Evolutionary conservation across 73 alveolate species (phyloP).

Genomic region (Blepharisma japonicum): DNA sequence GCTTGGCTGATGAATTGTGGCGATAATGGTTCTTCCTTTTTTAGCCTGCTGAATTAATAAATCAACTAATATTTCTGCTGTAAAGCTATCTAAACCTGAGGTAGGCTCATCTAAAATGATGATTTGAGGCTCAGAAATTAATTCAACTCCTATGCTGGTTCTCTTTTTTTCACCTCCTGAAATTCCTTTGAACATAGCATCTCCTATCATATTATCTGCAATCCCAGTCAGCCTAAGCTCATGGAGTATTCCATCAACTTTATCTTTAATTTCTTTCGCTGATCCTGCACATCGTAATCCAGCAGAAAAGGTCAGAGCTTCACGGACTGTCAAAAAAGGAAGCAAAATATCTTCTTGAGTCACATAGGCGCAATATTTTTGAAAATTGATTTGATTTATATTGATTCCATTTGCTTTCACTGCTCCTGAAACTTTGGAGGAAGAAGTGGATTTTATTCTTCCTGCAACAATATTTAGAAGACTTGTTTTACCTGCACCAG

Average conservation of each 20-base stretch:
- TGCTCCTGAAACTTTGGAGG: too few species aligned
- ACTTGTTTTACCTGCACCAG: conserved; percentile 40
- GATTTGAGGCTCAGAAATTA: conserved; percentile 44
- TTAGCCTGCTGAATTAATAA: neutral
- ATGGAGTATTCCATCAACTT: conserved; percentile 32
- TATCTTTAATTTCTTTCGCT: neutral
- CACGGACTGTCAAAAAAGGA: conserved; percentile 53
- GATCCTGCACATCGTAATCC: neutral
- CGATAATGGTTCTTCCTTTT: conserved; percentile 10
- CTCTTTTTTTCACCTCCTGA: conserved; percentile 58
- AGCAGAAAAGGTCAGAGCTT: conserved; percentile 67
- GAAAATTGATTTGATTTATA: neutral
- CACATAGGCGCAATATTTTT: conserved; percentile 38
- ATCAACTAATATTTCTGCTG: conserved; percentile 12
- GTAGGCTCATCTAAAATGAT: conserved; percentile 59
- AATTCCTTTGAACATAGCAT: conserved; percentile 9
- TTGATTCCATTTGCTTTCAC: too few species aligned
- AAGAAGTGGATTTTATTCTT: neutral
- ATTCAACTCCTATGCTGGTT: conserved; percentile 50
- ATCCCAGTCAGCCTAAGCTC: conserved; percentile 29
- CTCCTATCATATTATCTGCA: conserved; percentile 33
- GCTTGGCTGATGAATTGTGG: conserved; percentile 36
- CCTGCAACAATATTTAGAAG: conserved; percentile 29
- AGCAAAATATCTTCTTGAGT: conserved; percentile 74
- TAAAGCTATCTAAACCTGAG: conserved; percentile 49